phyloP scores from a whole-genome alignment of 192 early-diverging fungal species.

The Anaeromyces robustus region DNA sequence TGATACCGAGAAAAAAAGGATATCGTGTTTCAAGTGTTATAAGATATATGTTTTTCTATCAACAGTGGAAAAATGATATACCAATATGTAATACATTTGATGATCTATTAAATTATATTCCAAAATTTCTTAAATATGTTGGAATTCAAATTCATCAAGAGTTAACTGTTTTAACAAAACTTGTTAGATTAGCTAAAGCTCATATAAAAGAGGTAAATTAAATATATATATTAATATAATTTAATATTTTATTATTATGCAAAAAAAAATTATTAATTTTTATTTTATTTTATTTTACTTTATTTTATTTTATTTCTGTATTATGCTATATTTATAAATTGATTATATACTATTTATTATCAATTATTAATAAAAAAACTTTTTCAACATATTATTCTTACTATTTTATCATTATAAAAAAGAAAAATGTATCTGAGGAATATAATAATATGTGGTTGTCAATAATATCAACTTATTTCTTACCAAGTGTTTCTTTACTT shows the following conservation, averaged over 20 bases:
- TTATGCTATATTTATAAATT: no score
- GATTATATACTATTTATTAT: no score
- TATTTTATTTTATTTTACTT: no score
- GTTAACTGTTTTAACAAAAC: conserved; percentile 17
- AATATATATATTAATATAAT: no score
- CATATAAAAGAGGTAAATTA: conserved; percentile 14
- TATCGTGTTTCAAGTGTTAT: conserved; percentile 11
- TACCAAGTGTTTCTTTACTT: conserved; percentile 49
- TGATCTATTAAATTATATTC: conserved; percentile 6
- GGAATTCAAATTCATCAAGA: conserved; percentile 21
- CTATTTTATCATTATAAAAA: no score
- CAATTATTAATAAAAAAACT: no score
- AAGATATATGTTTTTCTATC: conserved; percentile 46
- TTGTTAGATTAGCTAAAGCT: conserved; percentile 21
- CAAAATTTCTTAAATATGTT: conserved; percentile 12
- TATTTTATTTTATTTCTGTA: no score
- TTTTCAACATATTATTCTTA: no score
- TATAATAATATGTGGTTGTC: conserved; percentile 20
- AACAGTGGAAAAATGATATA: conserved; percentile 30
- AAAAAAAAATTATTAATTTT: no score
- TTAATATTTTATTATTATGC: no score
- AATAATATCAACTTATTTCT: conserved; percentile 24
- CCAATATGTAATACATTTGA: conserved; percentile 4
- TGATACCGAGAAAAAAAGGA: conserved; percentile 8
- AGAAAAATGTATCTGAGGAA: not conserved